Base-by-base conservation (phyloP, 208 protist species). In the Tritrichomonas foetus region DNA sequence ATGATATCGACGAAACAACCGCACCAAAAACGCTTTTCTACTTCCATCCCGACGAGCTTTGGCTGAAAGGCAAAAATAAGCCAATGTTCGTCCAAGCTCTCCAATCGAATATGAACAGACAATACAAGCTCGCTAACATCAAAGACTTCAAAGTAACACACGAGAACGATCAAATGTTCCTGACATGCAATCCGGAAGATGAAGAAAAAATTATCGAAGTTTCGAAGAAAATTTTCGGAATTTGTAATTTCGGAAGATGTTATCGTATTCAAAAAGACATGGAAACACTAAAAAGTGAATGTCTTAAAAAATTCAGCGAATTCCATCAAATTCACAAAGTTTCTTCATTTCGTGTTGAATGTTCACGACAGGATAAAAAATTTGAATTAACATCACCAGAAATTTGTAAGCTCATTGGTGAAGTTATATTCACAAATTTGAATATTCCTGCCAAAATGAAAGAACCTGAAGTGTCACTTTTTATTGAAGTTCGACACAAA, bases 11-110 rank as follows among this genome's bases (percentile, higher is more conserved):
- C 13, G 64, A 69, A 69, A 8, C 11, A n/a, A 16, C 13, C 25
- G 3, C 8, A 16, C 64, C 13, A 89, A 89, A n/a, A 49, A 30
- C 47, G 14, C 27, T 33, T 39, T 89, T 89, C 47, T 53, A 44
- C 57, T 53, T 47, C 36, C 78, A 89, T 39, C 78, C 78, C 33
- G n/a, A 89, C 30, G 78, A 89, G 57, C 44, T 89, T 55, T 89
- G 47, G 41, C 47, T 89, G 25, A 89, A 89, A 89, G 78, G 78
- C 11, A 89, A 89, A 36, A 89, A 89, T 57, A 49, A 36, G 3
- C 27, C 47, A 9, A 33, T 61, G 13, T 89, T 89, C 30, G 78
- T 47, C 3, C 20, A 61, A 27, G 14, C 33, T n/a, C 47, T 89
- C 11, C 25, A n/a, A 39, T 16, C 53, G 1, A 89, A 89, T 33